A percentile compares a stretch with the other conserved stretches of the same genome.
These are phyloP conservation scores for Talaromyces sp. DNA, from an alignment of 2,329 filamentous ascomycete species.

Conservation along the genomic window DNA sequence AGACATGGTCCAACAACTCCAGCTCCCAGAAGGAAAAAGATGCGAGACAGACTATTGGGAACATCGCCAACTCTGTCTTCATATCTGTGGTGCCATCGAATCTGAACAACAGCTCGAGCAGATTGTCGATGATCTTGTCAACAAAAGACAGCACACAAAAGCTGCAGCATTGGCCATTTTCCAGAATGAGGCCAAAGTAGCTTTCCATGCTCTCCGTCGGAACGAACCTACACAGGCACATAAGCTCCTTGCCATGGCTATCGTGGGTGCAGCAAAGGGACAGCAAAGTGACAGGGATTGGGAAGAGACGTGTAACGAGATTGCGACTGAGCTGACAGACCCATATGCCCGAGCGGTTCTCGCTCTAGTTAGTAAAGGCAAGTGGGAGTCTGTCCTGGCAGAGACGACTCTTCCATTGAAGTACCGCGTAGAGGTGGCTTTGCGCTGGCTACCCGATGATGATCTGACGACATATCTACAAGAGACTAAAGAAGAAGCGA, in stretches of 20 bases:
- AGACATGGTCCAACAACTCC: conserved; percentile 50
- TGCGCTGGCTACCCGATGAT: conserved; percentile 50
- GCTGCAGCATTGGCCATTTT: conserved; percentile 62
- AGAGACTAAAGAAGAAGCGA: conserved; percentile 50
- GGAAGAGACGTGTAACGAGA: conserved; percentile 59
- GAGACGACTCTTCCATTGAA: conserved; percentile 57
- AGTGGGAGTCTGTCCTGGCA: conserved; percentile 58
- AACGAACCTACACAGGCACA: conserved; percentile 55
- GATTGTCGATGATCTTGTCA: conserved; percentile 51
- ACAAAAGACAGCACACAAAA: conserved; percentile 57
- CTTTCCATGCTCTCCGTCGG: conserved; percentile 54
- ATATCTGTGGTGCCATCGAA: conserved; percentile 58
- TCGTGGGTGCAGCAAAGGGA: conserved; percentile 45
- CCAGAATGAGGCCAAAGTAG: conserved; percentile 57
- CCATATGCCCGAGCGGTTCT: conserved; percentile 61
- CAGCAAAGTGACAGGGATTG: conserved; percentile 54
- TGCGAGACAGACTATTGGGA: conserved; percentile 52
- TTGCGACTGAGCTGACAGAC: conserved; percentile 60
- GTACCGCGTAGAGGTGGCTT: conserved; percentile 60
- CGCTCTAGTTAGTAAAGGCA: conserved; percentile 57
- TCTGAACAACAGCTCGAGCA: conserved; percentile 50
- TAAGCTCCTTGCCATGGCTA: conserved; percentile 54
- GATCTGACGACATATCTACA: conserved; percentile 53
- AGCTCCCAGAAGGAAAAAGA: conserved; percentile 52
- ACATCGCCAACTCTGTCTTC: conserved; percentile 59